Conservation (phyloP, 257 asterid species). For the Scutellaria baicalensis region DNA sequence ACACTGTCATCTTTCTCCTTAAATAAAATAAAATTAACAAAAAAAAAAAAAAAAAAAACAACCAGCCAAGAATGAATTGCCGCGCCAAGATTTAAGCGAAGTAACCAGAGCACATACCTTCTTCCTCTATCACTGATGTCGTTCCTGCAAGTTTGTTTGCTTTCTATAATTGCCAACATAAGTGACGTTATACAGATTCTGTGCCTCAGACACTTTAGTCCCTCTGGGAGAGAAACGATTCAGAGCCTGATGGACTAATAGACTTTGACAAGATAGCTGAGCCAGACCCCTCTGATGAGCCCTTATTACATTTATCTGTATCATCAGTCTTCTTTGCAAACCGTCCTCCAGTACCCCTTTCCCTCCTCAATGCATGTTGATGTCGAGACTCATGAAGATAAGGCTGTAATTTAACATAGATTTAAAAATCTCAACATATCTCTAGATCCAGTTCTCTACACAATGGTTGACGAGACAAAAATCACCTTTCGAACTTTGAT, state of each 20-base stretch:
- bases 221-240: constrained; percentile 26
- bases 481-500: constrained; percentile 76
- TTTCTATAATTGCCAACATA: constrained; percentile 24
- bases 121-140: too few relatives aligned
- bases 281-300: constrained; percentile 22
- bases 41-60: too few relatives aligned
- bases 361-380: constrained; percentile 87
- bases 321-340: constrained; percentile 59
- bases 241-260: constrained; percentile 31
- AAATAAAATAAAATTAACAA: not conserved
- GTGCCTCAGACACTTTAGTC: constrained; percentile 16
- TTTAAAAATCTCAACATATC: not conserved
- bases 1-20: not conserved
- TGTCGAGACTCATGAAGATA: constrained; percentile 91
- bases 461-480: not conserved
- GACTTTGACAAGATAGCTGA: constrained; percentile 27
- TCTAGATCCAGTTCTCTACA: not conserved
- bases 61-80: constrained; percentile 95
- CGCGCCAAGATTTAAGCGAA: constrained; percentile 29
- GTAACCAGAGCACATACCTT: constrained; percentile 21
- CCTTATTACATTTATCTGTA: constrained; percentile 24
- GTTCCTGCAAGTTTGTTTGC: constrained; percentile 31
- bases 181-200: constrained; percentile 6
- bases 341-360: constrained; percentile 81
- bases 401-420: constrained; percentile 41